These are phyloP conservation scores for Hyparrhenia diplandra DNA, from an alignment of 176 grass and related monocot species.

Conservation along the genomic window DNA sequence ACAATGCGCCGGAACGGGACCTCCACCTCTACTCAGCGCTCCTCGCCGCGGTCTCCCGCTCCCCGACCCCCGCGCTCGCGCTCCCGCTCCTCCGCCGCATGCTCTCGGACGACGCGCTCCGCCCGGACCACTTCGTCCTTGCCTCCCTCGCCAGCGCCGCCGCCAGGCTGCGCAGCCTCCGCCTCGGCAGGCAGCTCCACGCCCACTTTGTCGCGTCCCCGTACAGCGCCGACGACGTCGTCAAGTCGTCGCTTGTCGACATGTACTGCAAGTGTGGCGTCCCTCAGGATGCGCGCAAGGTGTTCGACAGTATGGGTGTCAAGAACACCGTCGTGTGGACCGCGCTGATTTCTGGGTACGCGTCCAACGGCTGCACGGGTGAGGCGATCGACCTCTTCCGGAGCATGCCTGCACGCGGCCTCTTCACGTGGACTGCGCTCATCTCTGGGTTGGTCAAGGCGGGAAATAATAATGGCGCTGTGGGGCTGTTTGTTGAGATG, in stretches of 20 bases:
- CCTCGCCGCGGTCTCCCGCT: slow-evolving; percentile 60
- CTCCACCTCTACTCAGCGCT: slow-evolving; percentile 66
- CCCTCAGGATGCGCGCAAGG: slow-evolving; percentile 52
- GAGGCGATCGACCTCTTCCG: slow-evolving; percentile 58
- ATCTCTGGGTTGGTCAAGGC: slow-evolving; percentile 64
- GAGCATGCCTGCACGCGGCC: slow-evolving; percentile 51
- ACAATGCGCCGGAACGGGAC: slow-evolving; percentile 41
- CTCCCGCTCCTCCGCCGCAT: slow-evolving; percentile 53
- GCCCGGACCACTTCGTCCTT: slow-evolving; percentile 64
- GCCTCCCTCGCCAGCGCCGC: slow-evolving; percentile 52
- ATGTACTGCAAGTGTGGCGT: slow-evolving; percentile 82
- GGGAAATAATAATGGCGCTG: slow-evolving; percentile 37
- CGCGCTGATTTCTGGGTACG: slow-evolving; percentile 70
- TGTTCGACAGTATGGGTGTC: slow-evolving; percentile 54
- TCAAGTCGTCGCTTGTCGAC: slow-evolving; percentile 72
- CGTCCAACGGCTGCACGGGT: slow-evolving; percentile 22
- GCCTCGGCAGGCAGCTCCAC: slow-evolving; percentile 71
- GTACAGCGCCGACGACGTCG: slow-evolving; percentile 45
- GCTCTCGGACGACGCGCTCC: slow-evolving; percentile 43
- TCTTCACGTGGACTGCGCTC: slow-evolving; percentile 83
- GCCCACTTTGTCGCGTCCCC: slow-evolving; percentile 40
- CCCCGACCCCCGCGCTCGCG: slow-evolving; percentile 19
- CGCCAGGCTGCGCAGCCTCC: slow-evolving; percentile 39
- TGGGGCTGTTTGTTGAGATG: slow-evolving; percentile 67
- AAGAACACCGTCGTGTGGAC: slow-evolving; percentile 78